Evolutionary conservation across 257 asterid species (phyloP), one percentile per base, ranked within the genome.

Genomic region (Penstemon eatonii): DNA sequence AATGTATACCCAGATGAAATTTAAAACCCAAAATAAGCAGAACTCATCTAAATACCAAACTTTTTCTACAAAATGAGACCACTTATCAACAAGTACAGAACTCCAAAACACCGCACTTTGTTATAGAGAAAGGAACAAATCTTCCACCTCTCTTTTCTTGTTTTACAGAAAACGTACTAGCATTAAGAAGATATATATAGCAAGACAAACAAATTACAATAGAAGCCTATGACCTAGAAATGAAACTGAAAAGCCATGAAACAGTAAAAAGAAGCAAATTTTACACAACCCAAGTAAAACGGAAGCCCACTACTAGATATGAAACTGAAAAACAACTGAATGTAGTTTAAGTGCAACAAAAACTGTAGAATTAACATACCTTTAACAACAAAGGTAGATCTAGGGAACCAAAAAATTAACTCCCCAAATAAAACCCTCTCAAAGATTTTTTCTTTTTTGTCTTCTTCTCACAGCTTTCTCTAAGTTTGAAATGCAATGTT

Each of bases 371-470:
- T 53, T 18, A 18, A 11, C 67, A 52, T 42, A 74, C 84, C 80
- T 66, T 62, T 25, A 5, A 7, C 8, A 57, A 66, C 58, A 43
- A 9, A 59, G 65, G 63, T 73, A 69, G 85, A 76, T 73, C 88
- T 78, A 68, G 44, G 73, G 63, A 68, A 75, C 65, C 62, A 50
- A 65, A 68, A 7, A n/a, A n/a, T 13, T 15, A 58, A 36, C 76
- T 63, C 73, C 56, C 67, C 53, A 18, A 53, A 25, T n/a, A 39
- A 66, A 40, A 53, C 75, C 63, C 74, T 65, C 70, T 70, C 45
- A 46, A 25, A 25, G 33, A 25, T 25, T 25, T 25, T 1, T 25
- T 25, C 33, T 25, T 25, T 25, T 25, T 25, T 25, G 33, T 25
- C 2, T 25, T 25, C 33, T 25, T 25, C 33, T 25, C 42, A 42